Evolutionary conservation across 345 rosid species (phyloP).

Genomic region (Eucalyptus marginata): DNA sequence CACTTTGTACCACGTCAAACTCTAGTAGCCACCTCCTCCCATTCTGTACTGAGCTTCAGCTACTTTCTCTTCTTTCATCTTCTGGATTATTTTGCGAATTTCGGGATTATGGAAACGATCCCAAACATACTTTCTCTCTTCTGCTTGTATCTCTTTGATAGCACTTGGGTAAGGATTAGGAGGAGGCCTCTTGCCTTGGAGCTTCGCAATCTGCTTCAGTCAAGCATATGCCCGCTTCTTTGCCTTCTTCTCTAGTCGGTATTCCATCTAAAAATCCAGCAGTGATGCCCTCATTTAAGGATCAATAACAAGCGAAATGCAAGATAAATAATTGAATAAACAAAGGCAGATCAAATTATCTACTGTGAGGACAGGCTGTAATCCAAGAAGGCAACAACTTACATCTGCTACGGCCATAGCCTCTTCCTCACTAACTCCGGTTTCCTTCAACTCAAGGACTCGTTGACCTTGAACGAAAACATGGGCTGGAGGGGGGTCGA

Average conservation of each 20-base stretch:
- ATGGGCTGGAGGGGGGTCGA: constrained; percentile 69
- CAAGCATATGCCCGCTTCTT: constrained; percentile 61
- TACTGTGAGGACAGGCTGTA: background rate
- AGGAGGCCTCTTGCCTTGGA: constrained; percentile 63
- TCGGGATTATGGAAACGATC: constrained; percentile 38
- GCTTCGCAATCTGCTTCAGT: constrained; percentile 43
- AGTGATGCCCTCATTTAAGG: background rate
- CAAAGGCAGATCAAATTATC: background rate
- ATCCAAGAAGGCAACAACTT: background rate
- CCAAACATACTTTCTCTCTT: constrained; percentile 28
- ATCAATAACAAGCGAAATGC: background rate
- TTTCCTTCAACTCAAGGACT: constrained; percentile 64
- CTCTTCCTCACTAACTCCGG: constrained; percentile 59
- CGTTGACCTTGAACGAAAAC: constrained; percentile 50
- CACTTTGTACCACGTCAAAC: background rate
- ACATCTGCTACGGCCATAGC: constrained; percentile 85
- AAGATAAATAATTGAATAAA: background rate
- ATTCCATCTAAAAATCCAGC: constrained; percentile 36
- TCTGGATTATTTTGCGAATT: constrained; percentile 25
- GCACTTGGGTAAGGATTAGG: constrained; percentile 70
- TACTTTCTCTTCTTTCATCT: constrained; percentile 49
- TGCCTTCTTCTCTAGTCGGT: constrained; percentile 33
- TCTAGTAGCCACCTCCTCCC: constrained; percentile 19
- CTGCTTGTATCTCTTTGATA: constrained; percentile 47
- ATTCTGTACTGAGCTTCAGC: constrained; percentile 20